These are phyloP conservation scores for Gentiana straminea DNA, from an alignment of 257 asterid species.

Conservation along the genomic window DNA sequence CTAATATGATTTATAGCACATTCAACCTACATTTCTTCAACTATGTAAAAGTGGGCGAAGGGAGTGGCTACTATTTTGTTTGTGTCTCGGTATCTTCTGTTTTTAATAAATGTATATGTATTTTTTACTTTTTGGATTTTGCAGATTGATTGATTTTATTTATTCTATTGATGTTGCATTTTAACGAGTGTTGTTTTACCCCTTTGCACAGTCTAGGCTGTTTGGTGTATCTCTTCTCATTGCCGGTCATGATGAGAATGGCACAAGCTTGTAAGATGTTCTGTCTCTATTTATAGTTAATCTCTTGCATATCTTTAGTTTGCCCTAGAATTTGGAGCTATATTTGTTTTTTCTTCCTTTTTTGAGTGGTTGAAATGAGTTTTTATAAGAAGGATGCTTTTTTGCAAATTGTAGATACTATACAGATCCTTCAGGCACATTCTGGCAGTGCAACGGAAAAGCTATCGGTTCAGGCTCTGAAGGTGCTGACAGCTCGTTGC, in stretches of 20 bases:
- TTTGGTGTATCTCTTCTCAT: slow-evolving; percentile 90
- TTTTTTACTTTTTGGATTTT: too few relatives aligned
- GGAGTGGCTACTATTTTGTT: too few relatives aligned
- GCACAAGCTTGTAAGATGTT: slow-evolving; percentile 73
- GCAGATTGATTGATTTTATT: too few relatives aligned
- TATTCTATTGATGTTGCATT: too few relatives aligned
- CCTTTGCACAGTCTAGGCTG: slow-evolving; percentile 66
- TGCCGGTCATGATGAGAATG: slow-evolving; percentile 89
- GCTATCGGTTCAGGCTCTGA: slow-evolving; percentile 92
- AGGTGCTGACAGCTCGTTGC: slow-evolving; percentile 98
- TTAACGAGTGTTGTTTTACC: slow-evolving; percentile 4
- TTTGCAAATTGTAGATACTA: slow-evolving; percentile 40
- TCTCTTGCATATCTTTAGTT: neutral
- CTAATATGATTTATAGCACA: too few relatives aligned
- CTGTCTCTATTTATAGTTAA: neutral
- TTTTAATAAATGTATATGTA: too few relatives aligned
- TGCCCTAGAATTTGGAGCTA: too few relatives aligned
- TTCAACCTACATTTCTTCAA: too few relatives aligned
- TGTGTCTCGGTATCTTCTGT: too few relatives aligned
- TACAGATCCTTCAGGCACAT: slow-evolving; percentile 87
- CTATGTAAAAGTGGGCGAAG: too few relatives aligned
- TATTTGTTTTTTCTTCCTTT: too few relatives aligned
- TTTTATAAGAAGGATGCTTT: neutral
- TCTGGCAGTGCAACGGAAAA: slow-evolving; percentile 92
- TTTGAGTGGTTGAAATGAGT: slow-evolving; percentile 5